Base-by-base conservation (phyloP, 371 early-diverging fungal genomes). In the Encephalitozoon intestinalis region DNA sequence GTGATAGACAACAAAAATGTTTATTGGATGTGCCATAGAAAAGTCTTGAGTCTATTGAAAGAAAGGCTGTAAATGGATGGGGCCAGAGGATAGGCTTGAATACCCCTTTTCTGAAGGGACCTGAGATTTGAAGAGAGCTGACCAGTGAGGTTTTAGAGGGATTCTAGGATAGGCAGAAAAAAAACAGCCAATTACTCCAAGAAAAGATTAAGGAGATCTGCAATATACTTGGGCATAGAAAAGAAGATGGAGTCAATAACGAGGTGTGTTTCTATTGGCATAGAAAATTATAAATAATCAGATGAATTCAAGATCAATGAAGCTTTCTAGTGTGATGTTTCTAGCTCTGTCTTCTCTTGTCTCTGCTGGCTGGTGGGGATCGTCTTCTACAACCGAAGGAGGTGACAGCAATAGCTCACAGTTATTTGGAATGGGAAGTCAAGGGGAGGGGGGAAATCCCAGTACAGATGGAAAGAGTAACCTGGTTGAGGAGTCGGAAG, bases 1-100 rank as follows among this genome's bases (percentile, higher is more conserved):
- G 58, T 58, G 58, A 58, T 58, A 34, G 58, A 58, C 18, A 58
- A 58, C 58, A 58, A 21, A 37, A 58, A 58, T 58, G 58, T 58
- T n/a, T 58, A 58, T 37, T 58, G 58, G 58, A 30, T n/a, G 28
- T 31, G 18, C 37, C 30, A 58, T 15, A 34, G 37, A 58, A 34
- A 30, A 15, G 58, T 58, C 21, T 15, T n/a, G 58, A 31, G 37
- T 0, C 5, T 58, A 31, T 37, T 58, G 58, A 34, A n/a, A 6
- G n/a, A n/a, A n/a, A n/a, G n/a, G n/a, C n/a, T n/a, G n/a, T n/a
- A n/a, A n/a, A 46, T 46, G 49, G 18, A 15, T 21, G 21, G 18
- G 49, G 21, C 21, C 18, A 4, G 21, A 39, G 39, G 43, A 21
- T n/a, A n/a, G n/a, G n/a, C n/a, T n/a, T n/a, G n/a, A n/a, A n/a